Evolutionary conservation across 1,139 yeast species (phyloP), one percentile per base, ranked within the genome.

Genomic region (Pichia norvegensis): DNA sequence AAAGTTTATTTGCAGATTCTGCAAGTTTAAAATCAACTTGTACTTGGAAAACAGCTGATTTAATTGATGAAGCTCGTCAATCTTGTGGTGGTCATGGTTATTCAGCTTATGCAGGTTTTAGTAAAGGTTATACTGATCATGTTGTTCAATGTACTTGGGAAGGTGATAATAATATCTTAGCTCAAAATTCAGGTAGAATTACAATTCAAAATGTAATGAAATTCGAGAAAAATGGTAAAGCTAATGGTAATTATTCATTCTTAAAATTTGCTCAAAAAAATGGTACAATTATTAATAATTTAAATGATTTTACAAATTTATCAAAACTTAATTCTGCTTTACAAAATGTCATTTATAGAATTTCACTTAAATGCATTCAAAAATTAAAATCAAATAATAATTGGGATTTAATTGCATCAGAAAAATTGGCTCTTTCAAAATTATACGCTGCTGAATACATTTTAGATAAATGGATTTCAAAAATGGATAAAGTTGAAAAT

Each of bases 81-180:
- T 77, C 95, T n/a, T 88, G 96, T 68, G 97, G 97, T 67, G 97
- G 97, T 43, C 96, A 87, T 62, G 97, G 97, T 40, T 88, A 88
- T 67, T 85, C 95, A 23, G 78, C 90, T 19, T 88, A 88, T 69
- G 79, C 85, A 55, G 95, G 92, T 4, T 85, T 88, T 61, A 95
- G 95, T 46, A 86, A 84, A 62, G 92, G 90, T 29, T 85, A 78
- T 66, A 76, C 78, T 52, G 97, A 88, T 65, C 90, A 95, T 88
- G 95, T 85, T 31, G 97, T 88, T 42, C 95, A 88, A 69, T 86
- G 95, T 67, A 88, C 96, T 23, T 88, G 97, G 97, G 97, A 88
- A 70, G 97, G 97, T 66, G 97, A 88, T 66, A 88, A 88, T 70
- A 87, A 82, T 60, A 82, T 88, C 43, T 72, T 88, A 57, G 86